Conservation (phyloP, 768 basidiomycete genomes). For the Naematelia aurantialba region DNA sequence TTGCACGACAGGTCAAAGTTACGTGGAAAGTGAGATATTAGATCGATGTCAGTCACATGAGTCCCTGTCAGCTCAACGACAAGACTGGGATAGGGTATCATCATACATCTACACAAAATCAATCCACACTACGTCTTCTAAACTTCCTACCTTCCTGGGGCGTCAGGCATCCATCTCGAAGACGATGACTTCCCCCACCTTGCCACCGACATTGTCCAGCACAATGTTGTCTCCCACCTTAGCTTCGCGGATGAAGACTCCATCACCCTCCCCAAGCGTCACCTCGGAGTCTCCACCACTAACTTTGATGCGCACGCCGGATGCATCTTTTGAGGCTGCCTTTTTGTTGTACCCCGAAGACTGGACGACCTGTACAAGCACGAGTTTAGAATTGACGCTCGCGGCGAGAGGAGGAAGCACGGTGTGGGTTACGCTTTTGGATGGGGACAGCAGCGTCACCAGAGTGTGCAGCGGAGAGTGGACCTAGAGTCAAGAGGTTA, state of each 20-base stretch:
- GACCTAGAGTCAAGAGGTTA: slow-evolving; percentile 25
- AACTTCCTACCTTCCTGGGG: neutral
- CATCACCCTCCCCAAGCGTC: slow-evolving; percentile 79
- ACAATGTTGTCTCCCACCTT: slow-evolving; percentile 52
- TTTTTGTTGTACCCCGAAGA: slow-evolving; percentile 71
- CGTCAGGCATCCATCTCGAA: slow-evolving; percentile 64
- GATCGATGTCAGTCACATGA: no score
- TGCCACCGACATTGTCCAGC: slow-evolving; percentile 61
- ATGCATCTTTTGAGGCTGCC: slow-evolving; percentile 55
- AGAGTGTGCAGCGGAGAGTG: slow-evolving; percentile 55
- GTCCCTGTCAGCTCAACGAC: no score
- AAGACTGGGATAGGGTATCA: no score
- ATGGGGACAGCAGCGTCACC: slow-evolving; percentile 67
- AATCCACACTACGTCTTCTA: neutral
- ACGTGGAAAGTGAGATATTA: no score
- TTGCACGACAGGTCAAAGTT: no score
- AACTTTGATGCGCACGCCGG: slow-evolving; percentile 56
- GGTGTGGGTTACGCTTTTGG: slow-evolving; percentile 57
- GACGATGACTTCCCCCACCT: slow-evolving; percentile 67
- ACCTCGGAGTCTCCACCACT: slow-evolving; percentile 53
- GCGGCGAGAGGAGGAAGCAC: slow-evolving; percentile 48
- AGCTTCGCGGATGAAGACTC: slow-evolving; percentile 64
- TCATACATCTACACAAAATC: no score
- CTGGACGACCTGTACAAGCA: slow-evolving; percentile 82
- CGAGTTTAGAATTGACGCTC: slow-evolving; percentile 54